phyloP scores from a whole-genome alignment of 1,139 yeast genomes.

The Diutina siamensis region DNA sequence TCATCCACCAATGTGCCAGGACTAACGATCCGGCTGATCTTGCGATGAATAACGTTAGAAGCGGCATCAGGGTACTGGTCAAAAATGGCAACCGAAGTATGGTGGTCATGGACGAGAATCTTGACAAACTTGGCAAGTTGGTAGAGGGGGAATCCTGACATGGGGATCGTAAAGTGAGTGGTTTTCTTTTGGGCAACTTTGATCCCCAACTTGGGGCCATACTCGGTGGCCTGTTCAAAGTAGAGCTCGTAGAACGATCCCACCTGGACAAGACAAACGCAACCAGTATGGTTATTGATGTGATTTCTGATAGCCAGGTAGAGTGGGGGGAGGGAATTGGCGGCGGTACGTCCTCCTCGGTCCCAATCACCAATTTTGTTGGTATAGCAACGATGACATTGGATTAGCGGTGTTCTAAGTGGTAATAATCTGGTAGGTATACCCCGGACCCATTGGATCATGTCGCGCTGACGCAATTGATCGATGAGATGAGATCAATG shows the following conservation, averaged over 20 bases:
- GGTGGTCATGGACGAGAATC: conserved; percentile 57
- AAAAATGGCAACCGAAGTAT: conserved; percentile 65
- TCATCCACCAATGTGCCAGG: conserved; percentile 94
- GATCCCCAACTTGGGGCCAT: conserved; percentile 62
- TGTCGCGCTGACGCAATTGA: neutral
- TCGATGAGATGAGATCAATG: neutral
- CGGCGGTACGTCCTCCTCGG: conserved; percentile 1
- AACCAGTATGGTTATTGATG: conserved; percentile 41
- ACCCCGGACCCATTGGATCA: too few species aligned
- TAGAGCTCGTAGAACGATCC: conserved; percentile 82
- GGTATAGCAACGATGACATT: too few species aligned
- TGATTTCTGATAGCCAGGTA: conserved; percentile 16
- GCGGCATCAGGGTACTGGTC: conserved; percentile 43
- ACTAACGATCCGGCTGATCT: conserved; percentile 69
- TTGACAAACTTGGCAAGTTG: conserved; percentile 67
- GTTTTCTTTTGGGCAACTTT: conserved; percentile 30
- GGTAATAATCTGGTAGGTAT: too few species aligned
- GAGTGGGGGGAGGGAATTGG: neutral
- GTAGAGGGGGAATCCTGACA: conserved; percentile 83
- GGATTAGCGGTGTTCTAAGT: too few species aligned
- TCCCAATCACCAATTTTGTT: conserved; percentile 5
- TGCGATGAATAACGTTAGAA: conserved; percentile 34
- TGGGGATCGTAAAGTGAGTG: conserved; percentile 44
- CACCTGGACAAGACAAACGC: conserved; percentile 81
- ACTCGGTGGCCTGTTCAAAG: conserved; percentile 73